phyloP scores from a whole-genome alignment of 768 basidiomycete genomes.

The Melanogaster broomeanus region DNA sequence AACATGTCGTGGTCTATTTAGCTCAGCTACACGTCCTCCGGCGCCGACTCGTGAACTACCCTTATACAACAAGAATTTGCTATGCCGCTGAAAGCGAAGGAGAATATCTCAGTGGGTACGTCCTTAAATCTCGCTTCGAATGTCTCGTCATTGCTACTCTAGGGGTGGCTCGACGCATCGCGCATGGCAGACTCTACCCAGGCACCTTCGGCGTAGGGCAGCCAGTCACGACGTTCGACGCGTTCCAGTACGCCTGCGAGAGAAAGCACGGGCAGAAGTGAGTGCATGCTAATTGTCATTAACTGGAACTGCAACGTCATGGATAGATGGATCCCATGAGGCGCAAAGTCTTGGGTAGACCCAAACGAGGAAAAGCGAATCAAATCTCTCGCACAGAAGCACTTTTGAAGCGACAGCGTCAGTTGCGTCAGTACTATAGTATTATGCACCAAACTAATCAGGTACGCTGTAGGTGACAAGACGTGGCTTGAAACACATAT shows the following conservation, averaged over 20 bases:
- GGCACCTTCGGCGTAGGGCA: slow-evolving; percentile 88
- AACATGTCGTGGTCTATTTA: no score
- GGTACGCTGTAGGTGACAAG: slow-evolving; percentile 62
- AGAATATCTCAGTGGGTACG: no score
- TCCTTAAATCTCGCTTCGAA: fast-evolving
- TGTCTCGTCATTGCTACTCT: slow-evolving; percentile 1
- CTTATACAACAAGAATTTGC: no score
- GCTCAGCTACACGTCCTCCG: no score
- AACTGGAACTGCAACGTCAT: slow-evolving; percentile 32
- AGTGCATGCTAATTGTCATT: slow-evolving; percentile 7
- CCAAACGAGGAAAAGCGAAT: slow-evolving; percentile 66
- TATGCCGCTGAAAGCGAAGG: no score
- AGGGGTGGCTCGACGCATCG: slow-evolving; percentile 75
- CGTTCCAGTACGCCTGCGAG: slow-evolving; percentile 84
- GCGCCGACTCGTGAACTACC: no score
- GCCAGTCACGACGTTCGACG: slow-evolving; percentile 94
- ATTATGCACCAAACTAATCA: background rate
- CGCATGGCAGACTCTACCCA: slow-evolving; percentile 91
- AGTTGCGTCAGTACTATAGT: slow-evolving; percentile 7
- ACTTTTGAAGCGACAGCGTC: slow-evolving; percentile 77
- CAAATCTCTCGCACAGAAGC: slow-evolving; percentile 57
- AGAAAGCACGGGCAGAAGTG: slow-evolving; percentile 84
- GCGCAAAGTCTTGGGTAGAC: slow-evolving; percentile 43
- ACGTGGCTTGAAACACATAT: slow-evolving; percentile 95
- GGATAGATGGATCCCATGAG: slow-evolving; percentile 55